Evolutionary conservation across 352 stramenopile genomes (phyloP).

Genomic region (Phytophthora pinifolia): DNA sequence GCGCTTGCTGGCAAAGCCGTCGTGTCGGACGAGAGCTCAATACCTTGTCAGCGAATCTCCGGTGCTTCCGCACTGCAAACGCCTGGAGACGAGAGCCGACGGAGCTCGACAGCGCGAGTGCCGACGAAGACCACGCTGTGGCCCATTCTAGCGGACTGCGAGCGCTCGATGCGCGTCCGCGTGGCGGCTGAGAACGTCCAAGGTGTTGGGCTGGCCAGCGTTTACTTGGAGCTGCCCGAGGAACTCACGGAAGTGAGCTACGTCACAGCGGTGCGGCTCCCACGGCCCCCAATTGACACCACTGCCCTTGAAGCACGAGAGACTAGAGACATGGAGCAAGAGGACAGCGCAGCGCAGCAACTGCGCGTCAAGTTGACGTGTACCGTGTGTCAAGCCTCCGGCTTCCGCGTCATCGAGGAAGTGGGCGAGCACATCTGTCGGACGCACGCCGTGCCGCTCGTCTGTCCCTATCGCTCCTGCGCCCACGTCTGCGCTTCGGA

Average conservation of each 20-base stretch:
- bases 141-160: slow-evolving; percentile 49
- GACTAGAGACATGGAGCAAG: slow-evolving; percentile 32
- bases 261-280: slow-evolving; percentile 43
- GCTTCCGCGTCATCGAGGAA: slow-evolving; percentile 17
- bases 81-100: not conserved
- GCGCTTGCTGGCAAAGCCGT: slow-evolving; percentile 22
- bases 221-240: slow-evolving; percentile 51
- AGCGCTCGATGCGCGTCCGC: slow-evolving; percentile 50
- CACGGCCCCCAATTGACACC: slow-evolving; percentile 44
- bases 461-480: slow-evolving; percentile 77
- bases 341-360: slow-evolving; percentile 37
- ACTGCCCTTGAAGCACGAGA: slow-evolving; percentile 41
- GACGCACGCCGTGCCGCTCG: slow-evolving; percentile 54
- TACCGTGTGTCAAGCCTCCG: slow-evolving; percentile 42
- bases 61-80: not conserved
- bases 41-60: slow-evolving; percentile 13
- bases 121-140: slow-evolving; percentile 65
- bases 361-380: slow-evolving; percentile 48
- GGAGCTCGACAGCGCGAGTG: not conserved
- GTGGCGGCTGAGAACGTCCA: slow-evolving; percentile 66
- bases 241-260: slow-evolving; percentile 66
- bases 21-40: slow-evolving; percentile 17
- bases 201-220: slow-evolving; percentile 54
- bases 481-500: slow-evolving; percentile 70
- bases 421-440: slow-evolving; percentile 69